A percentile compares a stretch with the other conserved stretches of the same genome.
Evolutionary conservation across 768 basidiomycete genomes (phyloP).

Genomic region (Collybia mongolica): DNA sequence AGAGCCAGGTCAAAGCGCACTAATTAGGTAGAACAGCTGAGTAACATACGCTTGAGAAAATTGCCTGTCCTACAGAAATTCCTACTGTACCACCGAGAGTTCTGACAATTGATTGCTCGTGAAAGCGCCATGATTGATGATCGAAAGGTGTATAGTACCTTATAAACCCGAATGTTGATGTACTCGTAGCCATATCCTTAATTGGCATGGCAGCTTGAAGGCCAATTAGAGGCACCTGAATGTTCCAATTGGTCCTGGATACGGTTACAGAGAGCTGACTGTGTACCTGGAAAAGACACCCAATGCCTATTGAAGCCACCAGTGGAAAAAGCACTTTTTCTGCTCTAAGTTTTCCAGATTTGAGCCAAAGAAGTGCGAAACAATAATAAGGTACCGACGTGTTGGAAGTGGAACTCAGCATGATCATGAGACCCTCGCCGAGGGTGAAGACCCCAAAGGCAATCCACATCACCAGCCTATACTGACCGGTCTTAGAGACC

Average conservation of each 20-base stretch:
- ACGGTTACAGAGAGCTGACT: background rate
- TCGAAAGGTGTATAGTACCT: slow-evolving; percentile 35
- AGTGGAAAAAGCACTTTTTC: slow-evolving; percentile 63
- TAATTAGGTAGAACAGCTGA: background rate
- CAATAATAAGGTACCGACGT: slow-evolving; percentile 29
- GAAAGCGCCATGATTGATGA: background rate
- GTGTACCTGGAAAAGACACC: slow-evolving; percentile 60
- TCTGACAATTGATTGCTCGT: slow-evolving; percentile 30
- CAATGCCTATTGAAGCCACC: slow-evolving; percentile 63
- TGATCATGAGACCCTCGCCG: slow-evolving; percentile 74
- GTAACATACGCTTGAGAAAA: slow-evolving; percentile 55
- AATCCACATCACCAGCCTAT: slow-evolving; percentile 63
- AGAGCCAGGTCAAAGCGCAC: background rate
- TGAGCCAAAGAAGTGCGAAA: background rate
- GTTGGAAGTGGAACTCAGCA: slow-evolving; percentile 57
- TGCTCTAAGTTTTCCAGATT: slow-evolving; percentile 40
- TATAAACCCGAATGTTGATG: slow-evolving; percentile 68
- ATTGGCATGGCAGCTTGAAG: slow-evolving; percentile 87
- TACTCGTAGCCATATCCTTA: slow-evolving; percentile 84
- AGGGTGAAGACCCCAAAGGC: slow-evolving; percentile 55
- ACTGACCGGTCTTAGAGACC: slow-evolving; percentile 56
- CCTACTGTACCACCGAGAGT: slow-evolving; percentile 77
- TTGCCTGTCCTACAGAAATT: slow-evolving; percentile 70
- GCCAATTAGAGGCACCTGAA: slow-evolving; percentile 63
- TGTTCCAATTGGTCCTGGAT: slow-evolving; percentile 7